Base-by-base conservation (phyloP, 371 early-diverging fungal genomes). In the Mucor circinelloides region DNA sequence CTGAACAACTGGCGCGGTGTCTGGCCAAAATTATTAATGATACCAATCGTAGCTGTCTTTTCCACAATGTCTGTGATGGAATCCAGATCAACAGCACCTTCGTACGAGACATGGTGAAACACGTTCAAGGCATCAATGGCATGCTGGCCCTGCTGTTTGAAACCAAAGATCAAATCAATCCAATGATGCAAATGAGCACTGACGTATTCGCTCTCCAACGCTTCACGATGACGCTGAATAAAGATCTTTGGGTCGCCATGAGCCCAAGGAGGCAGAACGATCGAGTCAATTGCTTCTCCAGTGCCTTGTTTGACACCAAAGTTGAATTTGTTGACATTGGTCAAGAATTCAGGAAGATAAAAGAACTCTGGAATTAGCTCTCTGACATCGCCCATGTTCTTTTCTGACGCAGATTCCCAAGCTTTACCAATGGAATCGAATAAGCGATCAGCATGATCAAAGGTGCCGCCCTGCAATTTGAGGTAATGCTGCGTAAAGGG, bases 1-100 rank as follows among this genome's bases (percentile, higher is more conserved):
- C 83, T 88, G 67, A 95, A 95, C 25, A 95, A 68, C 62, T 95
- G 96, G 6, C 89, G 79, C 17, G 96, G 95, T 0, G 95, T 97
- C 75, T 97, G 97, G 3, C 98, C 98, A 90, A 97, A 97, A 75
- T 97, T 94, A 70, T 95, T 90, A 63, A 97, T 97, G 64, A 92
- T 92, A 67, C 94, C 95, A 64, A 95, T 96, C 2, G 95, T 93
- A 6, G 95, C 95, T 3, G 94, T 90, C 58, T 91, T 90, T 72
- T 95, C 97, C 6, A 95, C 83, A 9, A 94, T 94, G 70, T 97
- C 96, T 15, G 88, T 88, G 46, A 97, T 91, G 2, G 89, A 75
- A 70, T 96, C 95, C 60, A 97, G 77, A 76, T 95, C 87, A 36
- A 97, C 94, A 9, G 94, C 95, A 1, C 95, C 95, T 66, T 96